Percentiles rank a stretch among this genome's conserved stretches.
Evolutionary conservation across 2,329 filamentous ascomycete genomes (phyloP).

Genomic region (Aspergillus glaucus): DNA sequence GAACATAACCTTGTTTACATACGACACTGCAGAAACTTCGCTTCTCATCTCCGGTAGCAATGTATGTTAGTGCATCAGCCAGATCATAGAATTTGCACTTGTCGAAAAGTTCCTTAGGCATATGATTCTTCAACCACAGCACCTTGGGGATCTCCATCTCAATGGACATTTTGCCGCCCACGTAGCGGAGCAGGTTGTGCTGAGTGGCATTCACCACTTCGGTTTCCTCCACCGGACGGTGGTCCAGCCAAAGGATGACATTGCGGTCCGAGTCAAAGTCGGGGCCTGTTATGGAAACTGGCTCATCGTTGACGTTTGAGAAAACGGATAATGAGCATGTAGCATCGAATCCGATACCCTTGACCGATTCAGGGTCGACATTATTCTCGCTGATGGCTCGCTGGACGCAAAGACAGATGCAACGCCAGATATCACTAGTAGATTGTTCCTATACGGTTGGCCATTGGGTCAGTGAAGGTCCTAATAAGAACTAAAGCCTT

Average conservation of each 20-base stretch:
- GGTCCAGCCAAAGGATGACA: constrained; percentile 95
- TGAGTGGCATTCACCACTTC: constrained; percentile 86
- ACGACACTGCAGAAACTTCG: constrained; percentile 93
- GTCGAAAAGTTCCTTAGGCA: constrained; percentile 84
- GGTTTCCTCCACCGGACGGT: constrained; percentile 84
- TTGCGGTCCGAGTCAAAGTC: constrained; percentile 87
- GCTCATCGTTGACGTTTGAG: constrained; percentile 79
- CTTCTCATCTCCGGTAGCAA: constrained; percentile 87
- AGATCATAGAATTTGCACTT: constrained; percentile 97
- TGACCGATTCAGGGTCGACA: constrained; percentile 67
- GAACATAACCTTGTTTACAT: constrained; percentile 95
- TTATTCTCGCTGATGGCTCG: constrained; percentile 74
- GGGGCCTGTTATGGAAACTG: constrained; percentile 81
- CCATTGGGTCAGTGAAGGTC: constrained; percentile 4
- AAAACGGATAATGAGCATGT: constrained; percentile 98
- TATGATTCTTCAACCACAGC: constrained; percentile 96
- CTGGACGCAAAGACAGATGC: constrained; percentile 84
- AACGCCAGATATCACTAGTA: constrained; percentile 91
- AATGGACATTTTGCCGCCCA: constrained; percentile 96
- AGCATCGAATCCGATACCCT: constrained; percentile 93
- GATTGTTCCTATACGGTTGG: constrained; percentile 73
- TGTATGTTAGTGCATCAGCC: constrained; percentile 83
- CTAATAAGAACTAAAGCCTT: not conserved
- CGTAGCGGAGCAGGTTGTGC: constrained; percentile 90
- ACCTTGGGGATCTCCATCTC: constrained; percentile 99